Evolutionary conservation across 192 early-diverging fungal species (phyloP), one percentile per base, ranked within the genome.

Genomic region (Rhizoclosmatium globosum): DNA sequence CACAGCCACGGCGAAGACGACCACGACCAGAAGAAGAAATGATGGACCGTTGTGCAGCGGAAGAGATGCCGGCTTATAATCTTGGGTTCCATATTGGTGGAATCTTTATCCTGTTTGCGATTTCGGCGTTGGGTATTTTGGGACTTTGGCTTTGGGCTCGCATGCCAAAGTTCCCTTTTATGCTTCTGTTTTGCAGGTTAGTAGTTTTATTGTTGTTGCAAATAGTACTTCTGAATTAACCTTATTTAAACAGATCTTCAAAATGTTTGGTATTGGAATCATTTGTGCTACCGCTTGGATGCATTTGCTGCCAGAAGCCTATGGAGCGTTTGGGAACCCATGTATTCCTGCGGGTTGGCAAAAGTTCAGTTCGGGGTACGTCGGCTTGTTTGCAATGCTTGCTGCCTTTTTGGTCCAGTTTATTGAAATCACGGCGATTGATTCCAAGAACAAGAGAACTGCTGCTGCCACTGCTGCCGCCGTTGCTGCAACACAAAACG

Each of bases 251-350:
- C 74, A 84, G 65, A 45, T 47, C 45, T 48, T 84, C 45, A 89
- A 89, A 76, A 50, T 89, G 6, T 89, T 89, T 82, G 86, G 87
- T 45, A 68, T 68, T 42, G 87, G 87, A 17, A 81, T 86, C 61
- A 86, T 89, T 56, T 23, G 66, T 2, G 79, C 78, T 44, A 86
- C 85, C 1, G 85, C 85, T 19, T 82, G 71, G 59, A 79, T 89
- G 56, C 86, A 87, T 77, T 68, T 89, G 65, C 71, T 87, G 3
- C 76, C 76, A 9, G 76, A 78, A 19, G 76, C 76, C 19, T 78
- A 76, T 41, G 11, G 4, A 4, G 47, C 41, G 13, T 78, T 78
- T 43, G 69, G 53, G 4, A 78, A 41, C 58, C 76, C 76, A 3
- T 78, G 76, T 43, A 41, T 78, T 17, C 41, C 44, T 23, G 31